A percentile compares a stretch with the other conserved stretches of the same genome.
These are phyloP conservation scores for Leishmania mexicana DNA, from an alignment of 208 protist species.

Conservation along the genomic window DNA sequence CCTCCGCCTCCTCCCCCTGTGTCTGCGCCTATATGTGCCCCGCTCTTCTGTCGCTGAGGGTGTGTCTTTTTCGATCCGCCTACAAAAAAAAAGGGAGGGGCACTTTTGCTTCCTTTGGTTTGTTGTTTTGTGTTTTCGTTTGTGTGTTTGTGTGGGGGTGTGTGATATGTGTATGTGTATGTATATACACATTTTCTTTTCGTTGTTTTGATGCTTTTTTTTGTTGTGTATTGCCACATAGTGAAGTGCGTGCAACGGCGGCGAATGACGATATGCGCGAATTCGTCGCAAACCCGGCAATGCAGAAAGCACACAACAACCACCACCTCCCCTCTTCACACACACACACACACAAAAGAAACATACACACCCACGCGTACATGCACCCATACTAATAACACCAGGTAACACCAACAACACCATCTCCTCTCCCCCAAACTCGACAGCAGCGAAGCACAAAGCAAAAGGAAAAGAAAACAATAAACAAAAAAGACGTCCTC, in stretches of 20 bases:
- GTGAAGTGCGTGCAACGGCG: not conserved
- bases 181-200: not conserved
- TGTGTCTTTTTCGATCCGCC: not conserved
- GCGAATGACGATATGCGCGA: not conserved
- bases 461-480: not conserved
- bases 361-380: not conserved
- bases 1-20: not conserved
- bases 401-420: too few relatives aligned
- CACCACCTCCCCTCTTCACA: not conserved
- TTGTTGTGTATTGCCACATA: not conserved
- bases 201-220: not conserved
- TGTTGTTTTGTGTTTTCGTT: not conserved
- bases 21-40: not conserved
- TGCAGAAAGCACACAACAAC: not conserved
- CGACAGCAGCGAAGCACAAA: not conserved
- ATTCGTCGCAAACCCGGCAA: not conserved
- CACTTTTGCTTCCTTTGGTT: not conserved
- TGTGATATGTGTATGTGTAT: not conserved
- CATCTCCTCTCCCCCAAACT: too few relatives aligned
- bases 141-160: not conserved
- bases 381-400: too few relatives aligned
- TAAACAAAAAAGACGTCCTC: not conserved
- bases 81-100: not conserved
- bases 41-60: not conserved
- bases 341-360: not conserved